phyloP scores from a whole-genome alignment of 169 alveolate species.

The Besnoitia besnoiti region DNA sequence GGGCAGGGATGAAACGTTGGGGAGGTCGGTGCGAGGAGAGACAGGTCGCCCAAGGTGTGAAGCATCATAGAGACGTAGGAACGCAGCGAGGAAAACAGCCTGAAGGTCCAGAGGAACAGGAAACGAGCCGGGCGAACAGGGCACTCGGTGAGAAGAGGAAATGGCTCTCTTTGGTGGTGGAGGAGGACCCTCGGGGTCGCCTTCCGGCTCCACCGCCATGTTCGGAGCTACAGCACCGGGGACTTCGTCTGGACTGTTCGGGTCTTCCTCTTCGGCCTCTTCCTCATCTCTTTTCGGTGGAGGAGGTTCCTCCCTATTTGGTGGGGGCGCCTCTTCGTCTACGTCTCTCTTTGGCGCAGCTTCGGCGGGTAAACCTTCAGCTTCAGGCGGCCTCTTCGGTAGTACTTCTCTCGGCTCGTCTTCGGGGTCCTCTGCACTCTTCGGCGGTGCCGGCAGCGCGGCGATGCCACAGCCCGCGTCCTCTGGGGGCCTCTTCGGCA shows the following conservation, averaged over 20 bases:
- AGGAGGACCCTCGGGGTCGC: neutral
- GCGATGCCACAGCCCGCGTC: neutral
- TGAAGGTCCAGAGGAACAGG: too few species aligned
- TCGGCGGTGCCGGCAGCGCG: neutral
- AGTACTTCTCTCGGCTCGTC: neutral
- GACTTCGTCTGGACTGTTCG: neutral
- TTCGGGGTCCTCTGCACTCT: neutral
- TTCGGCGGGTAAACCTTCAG: neutral
- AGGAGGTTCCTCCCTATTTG: neutral
- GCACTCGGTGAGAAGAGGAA: neutral
- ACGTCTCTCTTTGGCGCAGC: neutral
- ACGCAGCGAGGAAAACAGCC: too few species aligned
- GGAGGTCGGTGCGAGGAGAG: too few species aligned
- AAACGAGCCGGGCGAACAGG: neutral
- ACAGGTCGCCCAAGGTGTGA: too few species aligned
- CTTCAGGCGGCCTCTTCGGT: neutral
- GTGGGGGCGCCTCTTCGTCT: neutral
- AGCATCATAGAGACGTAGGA: too few species aligned
- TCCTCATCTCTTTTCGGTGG: conserved; percentile 4
- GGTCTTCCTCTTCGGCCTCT: neutral
- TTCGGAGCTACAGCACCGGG: conserved; percentile 5
- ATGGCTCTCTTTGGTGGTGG: neutral
- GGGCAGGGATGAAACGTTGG: too few species aligned
- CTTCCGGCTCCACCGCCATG: neutral
- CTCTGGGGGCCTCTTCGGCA: neutral